Percentiles rank a stretch among this genome's conserved stretches.
These are phyloP conservation scores for Calonectria naviculata DNA, from an alignment of 2,329 filamentous ascomycete species.

Conservation along the genomic window DNA sequence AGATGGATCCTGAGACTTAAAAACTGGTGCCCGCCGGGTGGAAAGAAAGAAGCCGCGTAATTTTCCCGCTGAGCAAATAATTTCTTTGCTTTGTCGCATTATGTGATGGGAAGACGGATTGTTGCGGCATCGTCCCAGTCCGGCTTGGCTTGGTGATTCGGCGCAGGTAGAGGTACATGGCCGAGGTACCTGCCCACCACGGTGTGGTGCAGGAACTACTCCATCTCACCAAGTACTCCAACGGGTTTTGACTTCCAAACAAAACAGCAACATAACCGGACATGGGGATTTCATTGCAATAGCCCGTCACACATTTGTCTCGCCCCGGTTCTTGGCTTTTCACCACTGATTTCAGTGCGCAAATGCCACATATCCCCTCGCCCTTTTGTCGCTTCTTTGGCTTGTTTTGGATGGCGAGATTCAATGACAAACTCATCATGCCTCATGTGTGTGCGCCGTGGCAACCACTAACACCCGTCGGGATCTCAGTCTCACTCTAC, in stretches of 20 bases:
- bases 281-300: neutral
- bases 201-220: neutral
- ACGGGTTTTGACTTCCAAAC: neutral
- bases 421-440: neutral
- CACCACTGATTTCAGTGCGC: neutral
- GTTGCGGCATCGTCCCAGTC: conserved; percentile 7
- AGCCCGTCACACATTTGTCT: conserved; percentile 2
- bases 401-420: neutral
- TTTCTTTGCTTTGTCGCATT: conserved; percentile 12
- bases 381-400: neutral
- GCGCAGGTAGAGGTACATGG: conserved; percentile 14
- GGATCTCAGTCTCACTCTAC: neutral
- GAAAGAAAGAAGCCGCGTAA: neutral
- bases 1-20: neutral
- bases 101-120: neutral
- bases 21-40: neutral
- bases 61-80: conserved; percentile 1
- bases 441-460: neutral
- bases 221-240: neutral
- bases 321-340: neutral
- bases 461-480: neutral
- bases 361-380: neutral
- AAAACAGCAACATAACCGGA: neutral
- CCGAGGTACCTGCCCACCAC: neutral
- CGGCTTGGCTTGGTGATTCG: conserved; percentile 1